Conservation (phyloP, 306 rosid genomes). For the Glycine tomentella region DNA sequence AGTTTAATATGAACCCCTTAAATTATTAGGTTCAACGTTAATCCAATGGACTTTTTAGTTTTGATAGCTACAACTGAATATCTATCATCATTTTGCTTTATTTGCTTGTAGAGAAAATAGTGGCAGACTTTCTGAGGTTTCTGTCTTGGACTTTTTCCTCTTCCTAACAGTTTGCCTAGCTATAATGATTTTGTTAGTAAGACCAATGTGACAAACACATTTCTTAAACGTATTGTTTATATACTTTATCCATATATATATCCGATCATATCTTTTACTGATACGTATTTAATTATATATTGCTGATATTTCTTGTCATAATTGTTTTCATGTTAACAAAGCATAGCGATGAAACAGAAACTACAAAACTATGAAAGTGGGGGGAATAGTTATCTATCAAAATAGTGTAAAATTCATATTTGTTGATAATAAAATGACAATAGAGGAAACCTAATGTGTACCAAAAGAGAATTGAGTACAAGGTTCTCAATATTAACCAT, state of each 20-base stretch:
- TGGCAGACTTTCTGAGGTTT: background rate
- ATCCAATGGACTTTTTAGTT: background rate
- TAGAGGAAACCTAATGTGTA: background rate
- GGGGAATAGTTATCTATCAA: background rate
- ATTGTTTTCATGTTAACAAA: background rate
- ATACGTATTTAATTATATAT: background rate
- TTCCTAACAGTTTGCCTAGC: background rate
- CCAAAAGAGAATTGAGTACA: background rate
- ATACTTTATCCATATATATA: too few species aligned
- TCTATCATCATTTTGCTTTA: background rate
- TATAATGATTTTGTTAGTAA: background rate
- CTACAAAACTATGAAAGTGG: background rate
- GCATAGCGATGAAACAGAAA: background rate
- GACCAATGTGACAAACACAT: background rate
- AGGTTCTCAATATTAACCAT: background rate
- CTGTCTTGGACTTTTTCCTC: background rate
- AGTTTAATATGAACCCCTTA: too few species aligned
- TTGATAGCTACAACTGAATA: constrained; percentile 3
- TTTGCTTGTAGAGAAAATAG: background rate
- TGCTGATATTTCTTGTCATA: background rate
- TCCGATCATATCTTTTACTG: background rate
- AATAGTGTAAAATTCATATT: too few species aligned
- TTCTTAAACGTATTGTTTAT: background rate
- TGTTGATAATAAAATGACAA: background rate
- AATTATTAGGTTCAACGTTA: too few species aligned